Base-by-base conservation (phyloP, 306 rosid genomes). In the Delonix regia region DNA sequence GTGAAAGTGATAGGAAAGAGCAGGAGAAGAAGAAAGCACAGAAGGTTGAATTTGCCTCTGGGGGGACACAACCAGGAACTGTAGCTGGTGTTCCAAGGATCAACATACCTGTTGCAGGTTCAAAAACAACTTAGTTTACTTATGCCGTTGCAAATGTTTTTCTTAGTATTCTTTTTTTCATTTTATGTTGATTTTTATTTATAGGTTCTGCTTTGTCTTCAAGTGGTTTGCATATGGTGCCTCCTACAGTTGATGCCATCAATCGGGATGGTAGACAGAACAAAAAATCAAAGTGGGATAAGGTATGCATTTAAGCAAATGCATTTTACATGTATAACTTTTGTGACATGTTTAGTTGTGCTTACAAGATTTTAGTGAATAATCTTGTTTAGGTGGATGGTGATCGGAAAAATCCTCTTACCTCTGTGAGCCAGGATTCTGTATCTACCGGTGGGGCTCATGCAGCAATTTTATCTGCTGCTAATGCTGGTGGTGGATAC, bases 401-500 rank as follows among this genome's bases (percentile, higher is more conserved):
- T 75, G 92, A 93, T 75, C 67, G 81, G 66, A 91, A 83, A 83
- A 89, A 79, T 81, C 84, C 91, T 85, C 86, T 88, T 69, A 84
- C 94, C 79, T 83, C 90, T 15, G 83, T 81, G 47, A 86, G 83
- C 65, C 88, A 77, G 72, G 97, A 91, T 83, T 78, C 89, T 65
- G 77, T 84, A 48, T 85, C 91, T 36, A 53, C 90, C 44, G 87
- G 74, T 30, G 94, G 93, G 79, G 85, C 92, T 76, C 94, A 89
- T 73, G 87, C 90, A 53, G 76, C 90, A 73, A 67, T 92, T 61
- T 55, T 90, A 56, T 87, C 97, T 73, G 91, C 91, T 82, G 77
- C 91, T 61, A 90, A 86, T 79, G 90, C 88, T 36, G 90, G 97
- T 47, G 84, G 90, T 36, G 97, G 97, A 64, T 92, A 92, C 89